A percentile compares a stretch with the other conserved stretches of the same genome.
These are phyloP conservation scores for Rhodosporidiobolus sp. DNA, from an alignment of 768 basidiomycete genomes.

Conservation along the genomic window DNA sequence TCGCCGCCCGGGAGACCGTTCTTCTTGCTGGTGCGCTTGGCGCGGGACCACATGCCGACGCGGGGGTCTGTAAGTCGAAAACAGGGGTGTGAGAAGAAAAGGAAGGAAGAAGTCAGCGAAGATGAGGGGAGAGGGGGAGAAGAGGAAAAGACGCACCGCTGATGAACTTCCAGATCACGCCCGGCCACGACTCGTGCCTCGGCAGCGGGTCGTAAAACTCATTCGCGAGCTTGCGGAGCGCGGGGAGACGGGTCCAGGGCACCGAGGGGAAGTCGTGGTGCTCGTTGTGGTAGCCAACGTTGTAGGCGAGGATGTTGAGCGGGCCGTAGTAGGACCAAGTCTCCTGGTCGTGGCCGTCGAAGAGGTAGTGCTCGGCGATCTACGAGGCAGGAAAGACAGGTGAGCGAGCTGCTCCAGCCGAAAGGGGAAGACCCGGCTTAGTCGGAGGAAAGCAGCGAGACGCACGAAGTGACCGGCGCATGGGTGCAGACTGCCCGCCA, in stretches of 20 bases:
- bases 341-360: conserved; percentile 88
- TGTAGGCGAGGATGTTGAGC: conserved; percentile 86
- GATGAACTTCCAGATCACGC: conserved; percentile 92
- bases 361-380: conserved; percentile 89
- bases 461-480: conserved; percentile 81
- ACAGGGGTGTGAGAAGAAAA: neutral
- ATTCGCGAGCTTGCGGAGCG: conserved; percentile 73
- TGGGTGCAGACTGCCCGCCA: conserved; percentile 92
- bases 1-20: neutral
- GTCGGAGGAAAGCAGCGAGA: neutral
- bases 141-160: conserved; percentile 48
- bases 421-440: no score
- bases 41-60: conserved; percentile 34
- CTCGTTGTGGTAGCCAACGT: conserved; percentile 98
- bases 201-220: conserved; percentile 90
- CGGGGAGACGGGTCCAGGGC: conserved; percentile 88
- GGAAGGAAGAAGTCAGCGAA: neutral
- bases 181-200: conserved; percentile 86
- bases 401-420: no score
- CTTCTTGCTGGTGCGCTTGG: conserved; percentile 15
- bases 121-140: neutral
- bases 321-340: conserved; percentile 96
- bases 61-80: conserved; percentile 14
- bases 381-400: neutral
- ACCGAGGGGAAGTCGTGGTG: conserved; percentile 98